Percentiles rank a stretch among this genome's conserved stretches.
Conservation (phyloP, 2,329 filamentous ascomycete genomes). For the Cercospora zeina region DNA sequence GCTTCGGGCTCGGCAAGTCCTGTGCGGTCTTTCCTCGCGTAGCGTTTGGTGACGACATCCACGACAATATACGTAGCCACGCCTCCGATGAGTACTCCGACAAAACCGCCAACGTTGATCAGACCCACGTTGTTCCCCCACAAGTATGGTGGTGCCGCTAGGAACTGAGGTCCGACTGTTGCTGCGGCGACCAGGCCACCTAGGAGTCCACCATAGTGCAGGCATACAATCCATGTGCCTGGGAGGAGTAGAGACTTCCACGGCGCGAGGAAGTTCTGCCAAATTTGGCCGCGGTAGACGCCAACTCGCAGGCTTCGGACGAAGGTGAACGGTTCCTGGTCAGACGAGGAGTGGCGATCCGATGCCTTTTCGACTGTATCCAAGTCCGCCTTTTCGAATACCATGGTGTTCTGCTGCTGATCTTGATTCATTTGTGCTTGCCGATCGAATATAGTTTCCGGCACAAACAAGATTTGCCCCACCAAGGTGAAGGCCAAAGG, state of each 20-base stretch:
- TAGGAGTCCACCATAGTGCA: constrained; percentile 48
- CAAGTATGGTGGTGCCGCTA: constrained; percentile 45
- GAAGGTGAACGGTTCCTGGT: constrained; percentile 38
- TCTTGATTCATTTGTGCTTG: constrained; percentile 29
- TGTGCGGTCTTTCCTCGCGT: constrained; percentile 41
- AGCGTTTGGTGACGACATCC: constrained; percentile 43
- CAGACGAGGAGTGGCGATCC: constrained; percentile 17
- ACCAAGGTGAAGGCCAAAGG: constrained; percentile 40
- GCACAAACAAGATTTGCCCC: constrained; percentile 42
- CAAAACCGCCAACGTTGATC: constrained; percentile 43
- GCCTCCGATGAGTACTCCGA: constrained; percentile 43
- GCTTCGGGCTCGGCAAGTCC: constrained; percentile 46
- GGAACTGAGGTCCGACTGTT: constrained; percentile 43
- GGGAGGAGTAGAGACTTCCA: constrained; percentile 44
- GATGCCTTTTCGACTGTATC: constrained; percentile 29
- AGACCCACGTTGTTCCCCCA: constrained; percentile 46
- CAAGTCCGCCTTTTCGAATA: constrained; percentile 31
- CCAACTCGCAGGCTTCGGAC: constrained; percentile 42
- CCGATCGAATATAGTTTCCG: constrained; percentile 46
- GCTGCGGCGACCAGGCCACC: constrained; percentile 45
- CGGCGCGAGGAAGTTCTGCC: constrained; percentile 42
- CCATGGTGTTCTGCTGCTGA: constrained; percentile 20
- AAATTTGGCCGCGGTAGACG: constrained; percentile 41
- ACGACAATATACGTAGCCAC: constrained; percentile 43
- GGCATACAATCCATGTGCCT: constrained; percentile 46